Base-by-base conservation (phyloP, 108 stramenopile species). In the Pseudonitzschia delicatissima region DNA sequence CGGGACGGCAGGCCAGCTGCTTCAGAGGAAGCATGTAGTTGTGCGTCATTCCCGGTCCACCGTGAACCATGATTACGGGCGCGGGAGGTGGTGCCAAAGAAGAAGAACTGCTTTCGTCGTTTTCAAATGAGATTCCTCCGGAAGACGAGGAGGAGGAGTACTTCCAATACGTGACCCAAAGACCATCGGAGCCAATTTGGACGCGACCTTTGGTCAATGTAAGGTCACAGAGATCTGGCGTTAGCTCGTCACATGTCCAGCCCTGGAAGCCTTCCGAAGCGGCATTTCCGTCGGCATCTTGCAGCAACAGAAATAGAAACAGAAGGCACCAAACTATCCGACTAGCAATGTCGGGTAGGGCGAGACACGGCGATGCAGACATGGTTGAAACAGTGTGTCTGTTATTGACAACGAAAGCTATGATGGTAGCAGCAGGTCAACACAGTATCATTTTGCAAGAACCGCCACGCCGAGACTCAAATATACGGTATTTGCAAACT, bases 1-100 rank as follows among this genome's bases (percentile, higher is more conserved):
- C 48, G 3, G 64, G 69, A 11, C 76, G 78, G 65, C 82, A 82
- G 20, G 82, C 82, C 59, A 69, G 32, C 51, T 82, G 82, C 49
- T 68, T 73, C 29, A 82, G 57, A 25, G 82, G 78, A 8, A 77
- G 42, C 53, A 82, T 53, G 45, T 79, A 82, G 29, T 73, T 55
- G 53, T 79, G 78, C 4, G 69, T 53, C 35, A 37, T 79, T 39
- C 59, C 60, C 15, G 82, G 82, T n/a, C 82, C 82, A n/a, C 78
- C 82, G 50, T 82, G 82, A 39, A 82, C 29, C 21, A 52, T 37
- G 32, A 82, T 34, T 1, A 82, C 67, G 1, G 74, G 67, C 6
- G 5, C 18, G 5, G 2, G 37, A 9, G 32, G 35, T 20, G n/a
- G 48, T 20, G 21, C 18, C 11, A 15, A 0, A 42, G 40, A 11